Conservation (phyloP, 805 yeast genomes). For the Hanseniaspora clermontiae region DNA sequence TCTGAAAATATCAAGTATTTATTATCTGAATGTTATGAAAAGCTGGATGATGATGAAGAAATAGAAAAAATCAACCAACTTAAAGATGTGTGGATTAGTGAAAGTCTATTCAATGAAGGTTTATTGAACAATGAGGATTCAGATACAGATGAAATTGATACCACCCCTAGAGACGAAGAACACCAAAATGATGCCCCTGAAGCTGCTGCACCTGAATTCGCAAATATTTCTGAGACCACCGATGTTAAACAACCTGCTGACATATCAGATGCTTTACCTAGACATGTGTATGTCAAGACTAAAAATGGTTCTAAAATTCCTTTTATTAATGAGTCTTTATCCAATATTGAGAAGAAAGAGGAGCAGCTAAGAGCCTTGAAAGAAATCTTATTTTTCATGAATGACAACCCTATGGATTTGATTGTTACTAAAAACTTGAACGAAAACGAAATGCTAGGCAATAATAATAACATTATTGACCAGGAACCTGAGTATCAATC, state of each 20-base stretch:
- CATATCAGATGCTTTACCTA: constrained; percentile 16
- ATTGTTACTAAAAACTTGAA: background rate
- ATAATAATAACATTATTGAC: constrained; percentile 7
- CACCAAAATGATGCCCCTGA: background rate
- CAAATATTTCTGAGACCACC: background rate
- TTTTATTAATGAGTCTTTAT: background rate
- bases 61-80: constrained; percentile 68
- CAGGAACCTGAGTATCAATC: constrained; percentile 13
- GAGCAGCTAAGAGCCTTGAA: constrained; percentile 11
- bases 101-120: constrained; percentile 56
- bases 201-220: background rate
- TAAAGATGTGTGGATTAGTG: constrained; percentile 84
- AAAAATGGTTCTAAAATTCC: background rate
- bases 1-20: constrained; percentile 52
- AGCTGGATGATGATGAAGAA: constrained; percentile 39
- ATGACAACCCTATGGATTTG: constrained; percentile 5
- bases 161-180: constrained; percentile 59
- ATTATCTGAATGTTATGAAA: constrained; percentile 49
- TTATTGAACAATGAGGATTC: constrained; percentile 28
- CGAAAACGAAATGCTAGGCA: constrained; percentile 7
- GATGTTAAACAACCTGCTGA: background rate
- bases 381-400: constrained; percentile 3
- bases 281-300: constrained; percentile 14
- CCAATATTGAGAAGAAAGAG: constrained; percentile 9
- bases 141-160: constrained; percentile 21